Evolutionary conservation across 2,329 filamentous ascomycete species (phyloP).

Genomic region (Seiridium cupressi): DNA sequence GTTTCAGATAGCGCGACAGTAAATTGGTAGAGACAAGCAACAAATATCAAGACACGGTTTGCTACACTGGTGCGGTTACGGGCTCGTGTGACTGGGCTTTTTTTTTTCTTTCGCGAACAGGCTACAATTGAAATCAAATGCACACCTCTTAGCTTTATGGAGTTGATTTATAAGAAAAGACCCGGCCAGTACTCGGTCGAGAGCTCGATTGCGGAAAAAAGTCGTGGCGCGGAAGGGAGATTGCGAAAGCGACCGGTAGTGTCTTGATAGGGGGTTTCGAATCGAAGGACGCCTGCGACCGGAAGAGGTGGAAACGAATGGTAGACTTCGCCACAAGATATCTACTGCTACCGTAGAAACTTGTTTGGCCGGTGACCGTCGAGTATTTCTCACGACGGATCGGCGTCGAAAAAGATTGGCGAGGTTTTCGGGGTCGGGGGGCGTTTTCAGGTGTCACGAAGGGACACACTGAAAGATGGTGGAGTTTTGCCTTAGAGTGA

Average conservation of each 20-base stretch:
- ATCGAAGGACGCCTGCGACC: constrained; percentile 59
- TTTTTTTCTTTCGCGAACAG: neutral
- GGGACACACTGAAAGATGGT: constrained; percentile 11
- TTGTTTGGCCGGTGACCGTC: constrained; percentile 16
- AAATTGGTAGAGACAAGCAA: neutral
- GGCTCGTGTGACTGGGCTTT: neutral
- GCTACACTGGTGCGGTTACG: neutral
- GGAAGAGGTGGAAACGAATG: constrained; percentile 36
- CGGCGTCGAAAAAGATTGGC: constrained; percentile 10
- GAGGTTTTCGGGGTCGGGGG: constrained; percentile 13
- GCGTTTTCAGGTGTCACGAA: constrained; percentile 22
- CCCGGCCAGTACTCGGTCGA: neutral
- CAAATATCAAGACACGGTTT: neutral
- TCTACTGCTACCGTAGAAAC: constrained; percentile 47
- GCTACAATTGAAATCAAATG: neutral
- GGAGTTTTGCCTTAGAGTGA: constrained; percentile 15
- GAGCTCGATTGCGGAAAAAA: constrained; percentile 18
- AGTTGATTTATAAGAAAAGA: neutral
- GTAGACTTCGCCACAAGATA: constrained; percentile 33
- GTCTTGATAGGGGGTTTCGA: constrained; percentile 23
- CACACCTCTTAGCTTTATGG: neutral
- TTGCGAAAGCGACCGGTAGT: neutral
- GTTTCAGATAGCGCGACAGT: neutral
- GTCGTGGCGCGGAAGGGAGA: constrained; percentile 20
- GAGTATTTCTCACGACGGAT: constrained; percentile 24